A percentile compares a stretch with the other conserved stretches of the same genome.
phyloP scores from a whole-genome alignment of 2,329 filamentous ascomycete genomes.

The Penicillium frequentans region DNA sequence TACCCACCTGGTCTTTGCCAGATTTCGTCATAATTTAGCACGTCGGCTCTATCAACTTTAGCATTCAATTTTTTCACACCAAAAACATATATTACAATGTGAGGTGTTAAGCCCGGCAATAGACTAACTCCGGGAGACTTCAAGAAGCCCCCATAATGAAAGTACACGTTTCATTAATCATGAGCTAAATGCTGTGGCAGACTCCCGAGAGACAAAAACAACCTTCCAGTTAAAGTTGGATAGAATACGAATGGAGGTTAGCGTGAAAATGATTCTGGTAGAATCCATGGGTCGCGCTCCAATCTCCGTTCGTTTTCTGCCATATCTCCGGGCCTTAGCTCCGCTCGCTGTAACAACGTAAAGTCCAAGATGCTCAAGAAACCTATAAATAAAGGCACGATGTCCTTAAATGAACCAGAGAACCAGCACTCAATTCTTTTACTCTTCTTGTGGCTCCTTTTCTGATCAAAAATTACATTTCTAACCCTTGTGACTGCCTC shows the following conservation, averaged over 20 bases:
- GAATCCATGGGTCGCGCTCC: background rate
- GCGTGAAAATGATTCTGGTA: background rate
- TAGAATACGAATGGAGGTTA: slow-evolving; percentile 6
- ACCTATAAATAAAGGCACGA: background rate
- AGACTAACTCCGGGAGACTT: too few relatives aligned
- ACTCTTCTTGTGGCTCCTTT: background rate
- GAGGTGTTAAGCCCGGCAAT: too few relatives aligned
- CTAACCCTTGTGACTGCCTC: background rate
- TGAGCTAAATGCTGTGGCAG: too few relatives aligned
- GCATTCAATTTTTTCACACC: too few relatives aligned
- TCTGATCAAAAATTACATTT: background rate
- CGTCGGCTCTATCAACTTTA: too few relatives aligned
- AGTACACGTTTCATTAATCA: too few relatives aligned
- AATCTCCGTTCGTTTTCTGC: background rate
- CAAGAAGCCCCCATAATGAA: too few relatives aligned
- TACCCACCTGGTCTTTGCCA: too few relatives aligned
- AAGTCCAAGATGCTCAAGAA: background rate
- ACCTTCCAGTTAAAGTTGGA: background rate
- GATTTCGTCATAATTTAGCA: too few relatives aligned
- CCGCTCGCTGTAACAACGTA: background rate
- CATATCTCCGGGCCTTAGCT: slow-evolving; percentile 2
- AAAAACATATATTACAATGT: too few relatives aligned
- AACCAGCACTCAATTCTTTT: background rate
- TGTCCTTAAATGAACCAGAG: background rate
- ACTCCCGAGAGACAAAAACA: background rate